A percentile compares a stretch with the other conserved stretches of the same genome.
These are phyloP conservation scores for Quercus parvula DNA, from an alignment of 306 rosid genomes.

Conservation along the genomic window DNA sequence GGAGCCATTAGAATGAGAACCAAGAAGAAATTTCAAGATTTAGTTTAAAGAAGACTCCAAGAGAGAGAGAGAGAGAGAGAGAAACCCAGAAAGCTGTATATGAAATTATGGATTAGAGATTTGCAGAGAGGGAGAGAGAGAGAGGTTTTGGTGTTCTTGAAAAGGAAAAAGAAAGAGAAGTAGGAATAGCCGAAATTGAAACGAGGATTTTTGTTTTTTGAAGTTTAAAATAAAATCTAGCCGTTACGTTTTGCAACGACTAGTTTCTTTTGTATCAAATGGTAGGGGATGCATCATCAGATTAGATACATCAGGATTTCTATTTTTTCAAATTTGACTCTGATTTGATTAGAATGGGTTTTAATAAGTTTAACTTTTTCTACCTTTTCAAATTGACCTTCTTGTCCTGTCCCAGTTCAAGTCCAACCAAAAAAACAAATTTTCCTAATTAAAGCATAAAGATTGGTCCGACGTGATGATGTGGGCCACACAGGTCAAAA, in stretches of 20 bases:
- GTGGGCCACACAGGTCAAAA: no score
- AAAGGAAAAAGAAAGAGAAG: background rate
- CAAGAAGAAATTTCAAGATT: slow-evolving; percentile 39
- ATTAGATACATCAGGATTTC: no score
- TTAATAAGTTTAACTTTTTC: no score
- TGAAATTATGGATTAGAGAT: background rate
- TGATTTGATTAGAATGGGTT: no score
- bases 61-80: slow-evolving; percentile 6
- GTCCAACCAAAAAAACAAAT: no score
- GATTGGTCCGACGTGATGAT: no score
- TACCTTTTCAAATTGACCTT: no score
- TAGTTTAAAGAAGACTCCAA: slow-evolving; percentile 16
- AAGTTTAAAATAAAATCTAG: slow-evolving; percentile 46
- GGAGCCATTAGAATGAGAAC: slow-evolving; percentile 63
- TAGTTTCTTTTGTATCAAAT: background rate
- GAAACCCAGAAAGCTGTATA: slow-evolving; percentile 6
- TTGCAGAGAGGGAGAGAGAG: slow-evolving; percentile 10
- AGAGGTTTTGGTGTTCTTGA: background rate
- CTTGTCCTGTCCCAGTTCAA: no score
- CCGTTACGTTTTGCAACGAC: slow-evolving; percentile 78
- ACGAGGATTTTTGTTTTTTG: slow-evolving; percentile 17
- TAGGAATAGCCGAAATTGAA: slow-evolving; percentile 7
- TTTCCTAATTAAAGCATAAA: no score
- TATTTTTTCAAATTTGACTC: no score
- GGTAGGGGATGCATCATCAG: background rate